A percentile compares a stretch with the other conserved stretches of the same genome.
These are phyloP conservation scores for Mycena alexandri DNA, from an alignment of 768 basidiomycete species.

Conservation along the genomic window DNA sequence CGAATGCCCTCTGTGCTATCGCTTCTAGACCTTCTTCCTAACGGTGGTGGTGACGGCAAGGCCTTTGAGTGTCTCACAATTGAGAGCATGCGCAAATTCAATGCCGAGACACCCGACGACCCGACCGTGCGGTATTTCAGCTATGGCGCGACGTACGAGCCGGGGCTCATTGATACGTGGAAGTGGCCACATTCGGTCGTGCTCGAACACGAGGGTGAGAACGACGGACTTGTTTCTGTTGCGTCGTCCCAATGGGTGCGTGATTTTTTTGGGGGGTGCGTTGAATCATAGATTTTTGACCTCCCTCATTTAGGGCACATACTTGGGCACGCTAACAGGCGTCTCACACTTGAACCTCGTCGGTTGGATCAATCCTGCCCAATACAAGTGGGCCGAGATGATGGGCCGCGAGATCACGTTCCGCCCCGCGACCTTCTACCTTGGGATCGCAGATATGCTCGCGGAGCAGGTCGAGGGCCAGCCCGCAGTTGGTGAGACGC, in stretches of 20 bases:
- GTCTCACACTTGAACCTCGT: conserved; percentile 95
- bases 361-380: conserved; percentile 92
- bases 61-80: conserved; percentile 92
- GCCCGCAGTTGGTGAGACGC: conserved; percentile 32
- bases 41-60: conserved; percentile 93
- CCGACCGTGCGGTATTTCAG: conserved; percentile 89
- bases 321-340: conserved; percentile 90
- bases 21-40: conserved; percentile 86
- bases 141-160: conserved; percentile 94
- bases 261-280: conserved; percentile 16
- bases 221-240: conserved; percentile 94
- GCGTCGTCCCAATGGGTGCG: conserved; percentile 87
- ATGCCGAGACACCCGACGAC: conserved; percentile 85
- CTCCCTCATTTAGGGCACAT: conserved; percentile 75
- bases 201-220: conserved; percentile 88
- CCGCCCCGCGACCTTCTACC: conserved; percentile 92
- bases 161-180: conserved; percentile 89
- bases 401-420: conserved; percentile 92
- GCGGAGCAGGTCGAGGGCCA: conserved; percentile 82
- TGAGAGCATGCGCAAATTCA: conserved; percentile 90
- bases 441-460: conserved; percentile 83
- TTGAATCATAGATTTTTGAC: not conserved
- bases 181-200: conserved; percentile 84
- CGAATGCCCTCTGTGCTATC: conserved; percentile 79
- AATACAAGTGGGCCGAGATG: conserved; percentile 91